Evolutionary conservation across 2,329 filamentous ascomycete genomes (phyloP).

Genomic region (Aspergillus sp.): DNA sequence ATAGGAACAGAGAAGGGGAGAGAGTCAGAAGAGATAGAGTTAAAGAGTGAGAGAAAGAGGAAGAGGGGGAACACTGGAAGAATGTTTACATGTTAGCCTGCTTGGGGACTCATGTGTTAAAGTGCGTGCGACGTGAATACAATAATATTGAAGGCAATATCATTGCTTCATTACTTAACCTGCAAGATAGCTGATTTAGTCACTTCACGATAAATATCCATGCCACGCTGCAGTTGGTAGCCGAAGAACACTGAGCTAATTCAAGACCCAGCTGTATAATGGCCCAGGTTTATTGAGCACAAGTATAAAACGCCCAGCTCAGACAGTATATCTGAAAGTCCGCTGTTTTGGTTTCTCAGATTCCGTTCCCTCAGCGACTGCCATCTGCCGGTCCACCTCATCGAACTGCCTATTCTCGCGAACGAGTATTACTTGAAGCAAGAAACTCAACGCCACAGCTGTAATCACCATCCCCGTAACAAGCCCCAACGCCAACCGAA

Average conservation of each 20-base stretch:
- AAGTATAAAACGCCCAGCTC: not conserved
- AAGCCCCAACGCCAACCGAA: constrained; percentile 37
- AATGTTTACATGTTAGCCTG: not conserved
- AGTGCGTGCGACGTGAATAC: not conserved
- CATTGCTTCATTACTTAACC: too few relatives aligned
- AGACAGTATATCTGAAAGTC: constrained; percentile 3
- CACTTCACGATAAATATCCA: too few relatives aligned
- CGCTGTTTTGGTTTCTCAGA: not conserved
- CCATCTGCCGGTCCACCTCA: not conserved
- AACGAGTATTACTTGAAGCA: constrained; percentile 31
- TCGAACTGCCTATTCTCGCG: constrained; percentile 49
- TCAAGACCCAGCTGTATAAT: too few relatives aligned
- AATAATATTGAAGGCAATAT: not conserved
- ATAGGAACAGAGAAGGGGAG: not conserved
- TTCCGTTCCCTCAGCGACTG: not conserved
- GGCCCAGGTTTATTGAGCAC: too few relatives aligned
- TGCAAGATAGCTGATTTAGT: not conserved
- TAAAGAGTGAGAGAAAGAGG: not conserved
- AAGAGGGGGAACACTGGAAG: not conserved
- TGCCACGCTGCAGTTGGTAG: too few relatives aligned
- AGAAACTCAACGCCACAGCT: constrained; percentile 25
- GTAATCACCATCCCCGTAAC: constrained; percentile 35
- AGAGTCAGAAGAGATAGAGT: not conserved
- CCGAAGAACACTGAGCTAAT: too few relatives aligned
- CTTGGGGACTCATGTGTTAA: not conserved